Evolutionary conservation across 192 early-diverging fungal species (phyloP).

Genomic region (Haplosporangium gracile): DNA sequence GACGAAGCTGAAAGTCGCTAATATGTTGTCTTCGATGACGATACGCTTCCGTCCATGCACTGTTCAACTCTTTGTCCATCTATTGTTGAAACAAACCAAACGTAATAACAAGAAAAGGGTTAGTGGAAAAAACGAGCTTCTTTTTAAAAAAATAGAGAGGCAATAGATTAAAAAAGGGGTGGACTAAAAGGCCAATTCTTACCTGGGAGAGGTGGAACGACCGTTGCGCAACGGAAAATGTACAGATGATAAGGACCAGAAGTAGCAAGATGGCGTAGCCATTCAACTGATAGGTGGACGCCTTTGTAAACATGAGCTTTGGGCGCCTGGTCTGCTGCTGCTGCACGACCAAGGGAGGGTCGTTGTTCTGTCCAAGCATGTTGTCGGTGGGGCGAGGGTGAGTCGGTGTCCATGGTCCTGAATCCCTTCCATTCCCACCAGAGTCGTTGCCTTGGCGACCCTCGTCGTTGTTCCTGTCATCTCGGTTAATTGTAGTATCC

Average conservation of each 20-base stretch:
- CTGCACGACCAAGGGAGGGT: slow-evolving; percentile 3
- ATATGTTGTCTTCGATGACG: slow-evolving; percentile 4
- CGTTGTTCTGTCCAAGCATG: slow-evolving; percentile 12
- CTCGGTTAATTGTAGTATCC: background rate
- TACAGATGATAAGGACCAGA: slow-evolving; percentile 8
- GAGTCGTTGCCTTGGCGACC: background rate
- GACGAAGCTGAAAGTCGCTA: slow-evolving; percentile 34
- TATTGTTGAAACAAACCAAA: background rate
- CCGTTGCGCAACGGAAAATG: slow-evolving; percentile 11
- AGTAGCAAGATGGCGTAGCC: slow-evolving; percentile 15
- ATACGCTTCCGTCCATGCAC: slow-evolving; percentile 7
- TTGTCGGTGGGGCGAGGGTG: background rate
- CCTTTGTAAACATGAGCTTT: slow-evolving; percentile 41
- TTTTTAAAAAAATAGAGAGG: background rate
- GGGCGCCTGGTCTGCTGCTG: slow-evolving; percentile 12
- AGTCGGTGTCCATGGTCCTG: slow-evolving; percentile 11
- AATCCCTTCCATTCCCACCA: slow-evolving; percentile 27
- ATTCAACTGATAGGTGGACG: slow-evolving; percentile 23
- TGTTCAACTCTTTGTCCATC: slow-evolving; percentile 25
- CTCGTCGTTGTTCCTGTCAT: background rate
- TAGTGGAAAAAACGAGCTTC: background rate
- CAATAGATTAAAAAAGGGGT: background rate
- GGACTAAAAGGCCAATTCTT: background rate
- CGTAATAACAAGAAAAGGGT: background rate
- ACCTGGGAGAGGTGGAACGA: slow-evolving; percentile 27